A percentile compares a stretch with the other conserved stretches of the same genome.
These are phyloP conservation scores for Batkoa obscura DNA, from an alignment of 371 early-diverging fungal species.

Conservation along the genomic window DNA sequence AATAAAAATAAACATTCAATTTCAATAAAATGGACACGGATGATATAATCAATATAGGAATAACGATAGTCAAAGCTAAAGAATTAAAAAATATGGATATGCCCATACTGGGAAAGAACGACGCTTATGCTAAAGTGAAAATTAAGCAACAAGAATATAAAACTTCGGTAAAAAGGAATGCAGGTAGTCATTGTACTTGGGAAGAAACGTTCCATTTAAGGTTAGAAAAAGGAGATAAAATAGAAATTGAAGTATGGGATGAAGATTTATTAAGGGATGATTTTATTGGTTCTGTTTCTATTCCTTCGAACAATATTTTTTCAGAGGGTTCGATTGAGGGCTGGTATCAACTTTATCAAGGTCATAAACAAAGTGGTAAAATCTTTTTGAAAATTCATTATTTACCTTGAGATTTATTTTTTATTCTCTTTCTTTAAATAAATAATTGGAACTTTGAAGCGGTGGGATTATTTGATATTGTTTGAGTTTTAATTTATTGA, in stretches of 20 bases:
- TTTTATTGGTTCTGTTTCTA: slow-evolving; percentile 7
- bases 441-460: no score
- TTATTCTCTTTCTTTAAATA: no score
- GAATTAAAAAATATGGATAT: slow-evolving; percentile 8
- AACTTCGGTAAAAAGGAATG: slow-evolving; percentile 6
- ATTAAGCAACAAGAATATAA: slow-evolving; percentile 7
- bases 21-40: no score
- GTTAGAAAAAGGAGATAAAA: not conserved
- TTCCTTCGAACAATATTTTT: slow-evolving; percentile 4
- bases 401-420: no score
- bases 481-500: no score
- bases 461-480: no score
- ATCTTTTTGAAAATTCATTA: no score
- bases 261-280: slow-evolving; percentile 8
- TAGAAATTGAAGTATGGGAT: slow-evolving; percentile 7
- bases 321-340: not conserved
- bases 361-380: slow-evolving; percentile 8
- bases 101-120: slow-evolving; percentile 9
- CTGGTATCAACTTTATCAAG: slow-evolving; percentile 8
- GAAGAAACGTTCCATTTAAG: slow-evolving; percentile 4
- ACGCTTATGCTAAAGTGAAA: slow-evolving; percentile 7
- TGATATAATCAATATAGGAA: no score
- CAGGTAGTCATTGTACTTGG: not conserved
- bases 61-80: slow-evolving; percentile 6
- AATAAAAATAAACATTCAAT: no score